Conservation (phyloP, 2,329 filamentous ascomycete genomes). For the Aspergillus fijiensis region DNA sequence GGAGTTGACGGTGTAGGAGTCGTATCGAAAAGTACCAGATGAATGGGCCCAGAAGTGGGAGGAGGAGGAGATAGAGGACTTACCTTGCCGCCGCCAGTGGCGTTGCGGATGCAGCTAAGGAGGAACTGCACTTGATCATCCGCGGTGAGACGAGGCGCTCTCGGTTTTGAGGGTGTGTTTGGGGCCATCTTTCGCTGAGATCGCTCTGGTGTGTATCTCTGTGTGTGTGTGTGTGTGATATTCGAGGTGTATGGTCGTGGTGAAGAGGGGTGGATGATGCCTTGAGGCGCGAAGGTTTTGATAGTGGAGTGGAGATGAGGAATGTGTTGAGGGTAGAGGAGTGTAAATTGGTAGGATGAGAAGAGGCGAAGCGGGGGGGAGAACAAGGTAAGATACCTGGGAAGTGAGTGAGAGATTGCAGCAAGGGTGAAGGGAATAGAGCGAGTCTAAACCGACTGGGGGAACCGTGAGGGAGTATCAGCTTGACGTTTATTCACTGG, state of each 20-base stretch:
- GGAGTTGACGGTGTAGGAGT: too few relatives aligned
- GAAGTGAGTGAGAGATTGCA: neutral
- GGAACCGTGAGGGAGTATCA: neutral
- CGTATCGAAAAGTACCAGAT: neutral
- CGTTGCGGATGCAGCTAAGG: slow-evolving; percentile 63
- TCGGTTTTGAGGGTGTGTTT: neutral
- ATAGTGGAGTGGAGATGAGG: neutral
- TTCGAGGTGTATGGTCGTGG: neutral
- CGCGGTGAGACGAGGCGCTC: slow-evolving; percentile 51
- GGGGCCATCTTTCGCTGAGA: neutral
- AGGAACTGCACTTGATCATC: slow-evolving; percentile 65
- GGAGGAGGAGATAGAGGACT: slow-evolving; percentile 15
- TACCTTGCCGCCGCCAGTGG: slow-evolving; percentile 62
- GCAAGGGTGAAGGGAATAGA: neutral
- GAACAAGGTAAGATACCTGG: neutral
- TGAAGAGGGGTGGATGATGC: neutral
- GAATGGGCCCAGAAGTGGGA: neutral
- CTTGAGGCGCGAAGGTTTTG: neutral
- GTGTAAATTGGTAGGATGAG: neutral
- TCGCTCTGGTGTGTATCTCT: neutral
- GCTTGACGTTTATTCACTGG: neutral
- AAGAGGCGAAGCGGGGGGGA: neutral
- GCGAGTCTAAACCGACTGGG: too few relatives aligned
- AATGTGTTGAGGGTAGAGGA: too few relatives aligned
- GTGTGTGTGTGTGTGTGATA: too few relatives aligned